Evolutionary conservation across 2,329 filamentous ascomycete genomes (phyloP).

Genomic region (Xylariaceae sp.): DNA sequence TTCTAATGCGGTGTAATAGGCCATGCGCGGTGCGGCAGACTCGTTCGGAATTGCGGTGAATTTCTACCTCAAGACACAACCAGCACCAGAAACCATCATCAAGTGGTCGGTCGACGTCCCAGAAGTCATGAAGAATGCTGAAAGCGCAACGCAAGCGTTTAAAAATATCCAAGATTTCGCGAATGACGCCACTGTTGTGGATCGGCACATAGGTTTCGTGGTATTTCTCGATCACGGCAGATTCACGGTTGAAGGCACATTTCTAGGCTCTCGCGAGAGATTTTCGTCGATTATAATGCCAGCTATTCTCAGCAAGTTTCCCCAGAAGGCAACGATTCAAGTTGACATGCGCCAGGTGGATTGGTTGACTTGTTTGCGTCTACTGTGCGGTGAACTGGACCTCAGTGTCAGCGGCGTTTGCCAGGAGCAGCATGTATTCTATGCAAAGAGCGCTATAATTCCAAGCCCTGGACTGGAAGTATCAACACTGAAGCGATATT

Average conservation of each 20-base stretch:
- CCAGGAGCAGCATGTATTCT: slow-evolving; percentile 28
- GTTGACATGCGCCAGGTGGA: slow-evolving; percentile 11
- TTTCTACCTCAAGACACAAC: slow-evolving; percentile 34
- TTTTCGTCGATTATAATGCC: slow-evolving; percentile 27
- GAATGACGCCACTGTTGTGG: slow-evolving; percentile 26
- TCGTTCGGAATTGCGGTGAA: slow-evolving; percentile 37
- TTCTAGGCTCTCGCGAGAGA: slow-evolving; percentile 23
- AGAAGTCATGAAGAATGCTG: slow-evolving; percentile 12
- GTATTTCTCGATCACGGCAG: slow-evolving; percentile 19
- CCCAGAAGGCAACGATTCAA: slow-evolving; percentile 1
- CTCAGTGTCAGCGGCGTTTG: slow-evolving; percentile 13
- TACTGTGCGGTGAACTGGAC: slow-evolving; percentile 17
- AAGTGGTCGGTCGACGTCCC: slow-evolving; percentile 30
- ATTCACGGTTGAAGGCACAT: slow-evolving; percentile 32
- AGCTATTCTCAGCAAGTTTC: slow-evolving; percentile 23
- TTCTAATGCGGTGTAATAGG: slow-evolving; percentile 20
- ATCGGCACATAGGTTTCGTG: slow-evolving; percentile 30
- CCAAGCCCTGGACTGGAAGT: slow-evolving; percentile 24
- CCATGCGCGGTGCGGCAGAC: slow-evolving; percentile 38
- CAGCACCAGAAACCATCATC: slow-evolving; percentile 33
- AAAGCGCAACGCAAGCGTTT: slow-evolving; percentile 21
- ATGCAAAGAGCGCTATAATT: slow-evolving; percentile 33
- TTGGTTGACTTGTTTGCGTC: slow-evolving; percentile 23
- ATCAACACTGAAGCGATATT: slow-evolving; percentile 23
- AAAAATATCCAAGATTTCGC: slow-evolving; percentile 31